phyloP scores from a whole-genome alignment of 257 asterid genomes.

The Solanum neorickii region DNA sequence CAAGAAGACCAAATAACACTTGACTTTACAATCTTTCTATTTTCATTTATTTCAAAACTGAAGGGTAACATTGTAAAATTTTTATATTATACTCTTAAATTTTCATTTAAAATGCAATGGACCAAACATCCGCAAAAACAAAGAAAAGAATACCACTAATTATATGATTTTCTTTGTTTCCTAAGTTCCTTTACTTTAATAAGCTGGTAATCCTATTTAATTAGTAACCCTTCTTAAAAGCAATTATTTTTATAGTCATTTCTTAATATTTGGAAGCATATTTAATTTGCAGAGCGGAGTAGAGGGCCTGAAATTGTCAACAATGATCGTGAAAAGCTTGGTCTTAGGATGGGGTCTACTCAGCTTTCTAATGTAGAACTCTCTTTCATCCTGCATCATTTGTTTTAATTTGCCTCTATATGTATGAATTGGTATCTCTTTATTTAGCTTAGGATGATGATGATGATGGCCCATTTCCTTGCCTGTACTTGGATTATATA shows the following conservation, averaged over 20 bases:
- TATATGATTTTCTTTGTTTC: not conserved
- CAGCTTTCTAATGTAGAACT: not conserved
- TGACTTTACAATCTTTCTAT: not conserved
- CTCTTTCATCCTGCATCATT: not conserved
- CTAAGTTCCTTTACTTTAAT: not conserved
- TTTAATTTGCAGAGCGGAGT: conserved; percentile 1
- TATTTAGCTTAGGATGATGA: not conserved
- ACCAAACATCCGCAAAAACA: not conserved
- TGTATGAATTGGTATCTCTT: not conserved
- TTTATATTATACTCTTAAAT: not conserved
- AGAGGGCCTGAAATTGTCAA: not conserved
- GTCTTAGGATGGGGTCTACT: not conserved
- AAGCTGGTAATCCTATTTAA: not conserved
- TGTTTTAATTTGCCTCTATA: not conserved
- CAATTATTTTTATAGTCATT: not conserved
- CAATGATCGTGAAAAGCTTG: not conserved
- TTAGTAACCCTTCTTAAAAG: not conserved
- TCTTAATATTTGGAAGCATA: not conserved
- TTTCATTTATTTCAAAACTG: not conserved
- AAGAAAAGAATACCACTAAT: no score
- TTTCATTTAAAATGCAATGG: not conserved
- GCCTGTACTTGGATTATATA: not conserved
- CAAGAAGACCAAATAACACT: not conserved
- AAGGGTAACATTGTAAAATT: not conserved
- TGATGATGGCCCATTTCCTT: not conserved